Conservation (phyloP, 2,329 filamentous ascomycete genomes). For the Aspergillus sergii region DNA sequence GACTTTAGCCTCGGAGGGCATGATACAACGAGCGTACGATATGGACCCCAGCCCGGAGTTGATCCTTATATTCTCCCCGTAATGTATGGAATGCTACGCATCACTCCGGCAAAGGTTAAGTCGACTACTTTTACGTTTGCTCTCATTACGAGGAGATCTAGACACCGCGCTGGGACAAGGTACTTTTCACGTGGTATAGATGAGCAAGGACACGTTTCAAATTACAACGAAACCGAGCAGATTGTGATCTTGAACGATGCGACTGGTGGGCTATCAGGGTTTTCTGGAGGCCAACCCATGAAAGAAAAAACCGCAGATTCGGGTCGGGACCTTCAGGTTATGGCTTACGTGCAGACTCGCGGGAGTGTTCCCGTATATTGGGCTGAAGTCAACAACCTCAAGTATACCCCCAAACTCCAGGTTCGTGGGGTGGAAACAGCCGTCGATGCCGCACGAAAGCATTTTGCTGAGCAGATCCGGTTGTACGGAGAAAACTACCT, state of each 20-base stretch:
- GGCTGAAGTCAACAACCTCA: constrained; percentile 91
- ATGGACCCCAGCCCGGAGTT: constrained; percentile 67
- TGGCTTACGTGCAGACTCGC: constrained; percentile 94
- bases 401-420: constrained; percentile 88
- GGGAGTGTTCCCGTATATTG: constrained; percentile 96
- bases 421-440: constrained; percentile 83
- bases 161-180: constrained; percentile 85
- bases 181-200: constrained; percentile 96
- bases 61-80: constrained; percentile 95
- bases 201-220: constrained; percentile 91
- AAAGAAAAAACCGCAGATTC: constrained; percentile 67
- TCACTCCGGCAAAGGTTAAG: constrained; percentile 83
- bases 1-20: constrained; percentile 71
- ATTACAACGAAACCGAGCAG: constrained; percentile 99
- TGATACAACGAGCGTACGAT: constrained; percentile 48
- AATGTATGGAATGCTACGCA: constrained; percentile 95
- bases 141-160: constrained; percentile 84
- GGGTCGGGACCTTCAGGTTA: constrained; percentile 78
- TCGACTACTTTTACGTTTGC: constrained; percentile 79
- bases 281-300: constrained; percentile 74
- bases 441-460: constrained; percentile 74
- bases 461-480: constrained; percentile 91
- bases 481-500: constrained; percentile 96
- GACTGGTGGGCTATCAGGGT: constrained; percentile 73
- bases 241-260: constrained; percentile 85